phyloP scores from a whole-genome alignment of 495 filamentous ascomycete genomes.

The Choiromyces venosus region DNA sequence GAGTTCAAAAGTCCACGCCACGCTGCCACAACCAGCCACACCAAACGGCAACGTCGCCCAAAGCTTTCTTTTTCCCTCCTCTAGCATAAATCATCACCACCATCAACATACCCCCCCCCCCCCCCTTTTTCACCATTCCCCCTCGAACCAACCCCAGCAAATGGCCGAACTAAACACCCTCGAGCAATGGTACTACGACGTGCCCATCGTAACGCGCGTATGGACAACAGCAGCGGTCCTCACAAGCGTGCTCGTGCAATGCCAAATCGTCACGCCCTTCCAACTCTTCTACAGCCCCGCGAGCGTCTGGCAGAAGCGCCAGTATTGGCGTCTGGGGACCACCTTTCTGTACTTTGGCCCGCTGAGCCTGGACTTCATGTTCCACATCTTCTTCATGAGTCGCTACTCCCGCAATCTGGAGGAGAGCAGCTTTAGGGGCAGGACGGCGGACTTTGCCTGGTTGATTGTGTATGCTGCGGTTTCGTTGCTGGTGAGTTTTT shows the following conservation, averaged over 20 bases:
- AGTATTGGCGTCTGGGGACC: conserved; percentile 93
- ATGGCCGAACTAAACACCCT: conserved; percentile 54
- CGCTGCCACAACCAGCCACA: not conserved
- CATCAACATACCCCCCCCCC: not conserved
- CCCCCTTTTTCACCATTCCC: conserved; percentile 1
- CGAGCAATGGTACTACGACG: conserved; percentile 96
- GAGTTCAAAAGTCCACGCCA: too few species aligned
- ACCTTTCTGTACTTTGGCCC: conserved; percentile 98
- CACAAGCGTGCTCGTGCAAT: conserved; percentile 87
- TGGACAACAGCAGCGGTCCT: conserved; percentile 92
- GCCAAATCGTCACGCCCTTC: conserved; percentile 80
- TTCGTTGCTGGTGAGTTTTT: conserved; percentile 54
- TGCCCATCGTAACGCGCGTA: conserved; percentile 89
- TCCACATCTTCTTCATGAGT: conserved; percentile 98
- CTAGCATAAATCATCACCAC: too few species aligned
- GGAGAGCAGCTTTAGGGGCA: conserved; percentile 68
- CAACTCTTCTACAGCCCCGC: conserved; percentile 96
- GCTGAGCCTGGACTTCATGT: conserved; percentile 86
- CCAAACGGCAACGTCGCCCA: not conserved
- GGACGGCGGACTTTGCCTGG: conserved; percentile 92
- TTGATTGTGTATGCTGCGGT: conserved; percentile 76
- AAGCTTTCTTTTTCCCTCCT: too few species aligned
- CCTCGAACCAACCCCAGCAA: conserved; percentile 4
- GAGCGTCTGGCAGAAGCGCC: conserved; percentile 79
- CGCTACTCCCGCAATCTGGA: conserved; percentile 94